A percentile compares a stretch with the other conserved stretches of the same genome.
phyloP scores from a whole-genome alignment of 148 eudicot genomes.

The Vaccinium darrowii region DNA sequence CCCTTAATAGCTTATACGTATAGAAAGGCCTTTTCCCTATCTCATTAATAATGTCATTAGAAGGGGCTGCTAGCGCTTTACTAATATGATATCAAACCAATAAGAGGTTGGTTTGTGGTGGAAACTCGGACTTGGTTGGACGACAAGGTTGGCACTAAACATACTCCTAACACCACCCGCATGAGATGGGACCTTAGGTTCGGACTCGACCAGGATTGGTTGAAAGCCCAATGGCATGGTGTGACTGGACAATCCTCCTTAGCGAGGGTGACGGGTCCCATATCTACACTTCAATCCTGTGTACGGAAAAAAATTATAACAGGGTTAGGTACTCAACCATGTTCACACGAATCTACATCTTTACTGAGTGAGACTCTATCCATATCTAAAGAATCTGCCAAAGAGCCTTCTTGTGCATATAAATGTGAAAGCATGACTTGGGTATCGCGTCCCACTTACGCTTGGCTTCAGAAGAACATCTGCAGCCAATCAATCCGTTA shows the following conservation, averaged over 20 bases:
- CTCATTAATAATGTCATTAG: neutral
- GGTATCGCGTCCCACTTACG: conserved; percentile 20
- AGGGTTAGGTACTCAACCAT: neutral
- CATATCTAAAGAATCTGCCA: neutral
- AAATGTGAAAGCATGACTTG: neutral
- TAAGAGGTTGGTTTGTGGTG: too few species aligned
- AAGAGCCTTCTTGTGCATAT: neutral
- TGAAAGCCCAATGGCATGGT: too few species aligned
- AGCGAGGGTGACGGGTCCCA: too few species aligned
- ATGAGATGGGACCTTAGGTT: too few species aligned
- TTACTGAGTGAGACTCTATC: neutral
- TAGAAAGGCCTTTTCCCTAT: neutral
- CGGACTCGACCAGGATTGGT: too few species aligned
- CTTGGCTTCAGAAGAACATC: conserved; percentile 27
- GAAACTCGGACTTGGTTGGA: too few species aligned
- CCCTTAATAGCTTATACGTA: neutral
- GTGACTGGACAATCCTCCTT: too few species aligned
- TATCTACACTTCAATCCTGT: too few species aligned
- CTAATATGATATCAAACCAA: neutral
- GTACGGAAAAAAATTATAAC: too few species aligned
- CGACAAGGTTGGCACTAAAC: too few species aligned
- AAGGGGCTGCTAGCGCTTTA: neutral
- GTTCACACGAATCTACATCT: neutral
- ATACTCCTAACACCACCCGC: too few species aligned
- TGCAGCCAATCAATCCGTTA: conserved; percentile 22